phyloP scores from a whole-genome alignment of 73 alveolate genomes.

The Stentor roeselii region DNA sequence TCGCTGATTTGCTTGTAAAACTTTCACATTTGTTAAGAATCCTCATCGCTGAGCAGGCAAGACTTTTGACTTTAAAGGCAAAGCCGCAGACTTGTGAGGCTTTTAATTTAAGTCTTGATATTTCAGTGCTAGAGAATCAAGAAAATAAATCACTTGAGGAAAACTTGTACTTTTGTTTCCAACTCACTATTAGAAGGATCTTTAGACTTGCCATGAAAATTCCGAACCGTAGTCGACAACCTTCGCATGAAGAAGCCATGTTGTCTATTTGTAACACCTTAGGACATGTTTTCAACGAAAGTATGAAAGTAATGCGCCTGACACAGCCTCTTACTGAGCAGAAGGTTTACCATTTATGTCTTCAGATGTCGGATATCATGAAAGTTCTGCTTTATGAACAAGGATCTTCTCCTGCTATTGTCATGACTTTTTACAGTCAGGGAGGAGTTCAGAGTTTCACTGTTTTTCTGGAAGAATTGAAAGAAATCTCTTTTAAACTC shows the following conservation, averaged over 20 bases:
- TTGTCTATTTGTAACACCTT: not conserved
- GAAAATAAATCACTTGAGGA: not conserved
- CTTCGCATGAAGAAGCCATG: not conserved
- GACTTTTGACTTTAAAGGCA: not conserved
- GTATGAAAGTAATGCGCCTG: not conserved
- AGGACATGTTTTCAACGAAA: not conserved
- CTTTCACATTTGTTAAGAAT: not conserved
- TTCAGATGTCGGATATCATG: not conserved
- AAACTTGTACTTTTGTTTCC: not conserved
- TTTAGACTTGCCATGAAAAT: constrained; percentile 15
- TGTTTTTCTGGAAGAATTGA: constrained; percentile 14
- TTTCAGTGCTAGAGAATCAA: not conserved
- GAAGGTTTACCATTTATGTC: not conserved
- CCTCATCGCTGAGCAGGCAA: constrained; percentile 9
- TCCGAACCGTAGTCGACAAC: not conserved
- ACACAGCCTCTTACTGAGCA: not conserved
- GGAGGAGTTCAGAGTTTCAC: constrained; percentile 26
- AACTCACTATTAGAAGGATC: constrained; percentile 6
- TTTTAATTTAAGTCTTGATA: not conserved
- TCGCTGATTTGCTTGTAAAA: not conserved
- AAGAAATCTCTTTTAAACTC: not conserved
- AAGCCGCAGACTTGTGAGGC: not conserved
- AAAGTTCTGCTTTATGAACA: constrained; percentile 11
- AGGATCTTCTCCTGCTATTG: not conserved
- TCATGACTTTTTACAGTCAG: not conserved